Evolutionary conservation across 2,329 filamentous ascomycete species (phyloP).

Genomic region (Phialophora macrospora): DNA sequence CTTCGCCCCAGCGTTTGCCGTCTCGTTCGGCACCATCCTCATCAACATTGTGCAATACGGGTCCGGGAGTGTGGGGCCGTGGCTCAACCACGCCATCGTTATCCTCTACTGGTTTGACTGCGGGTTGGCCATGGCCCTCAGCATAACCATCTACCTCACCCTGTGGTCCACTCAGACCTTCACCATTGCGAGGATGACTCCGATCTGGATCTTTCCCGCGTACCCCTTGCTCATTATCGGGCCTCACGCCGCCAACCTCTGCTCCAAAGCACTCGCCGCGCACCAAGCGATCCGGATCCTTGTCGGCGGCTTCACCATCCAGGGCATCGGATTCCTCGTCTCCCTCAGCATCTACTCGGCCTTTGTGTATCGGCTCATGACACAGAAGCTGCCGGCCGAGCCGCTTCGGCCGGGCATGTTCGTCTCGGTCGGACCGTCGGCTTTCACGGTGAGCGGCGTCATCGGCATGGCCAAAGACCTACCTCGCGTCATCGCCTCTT

Average conservation of each 20-base stretch:
- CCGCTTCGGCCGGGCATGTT: slow-evolving; percentile 81
- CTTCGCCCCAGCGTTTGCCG: slow-evolving; percentile 71
- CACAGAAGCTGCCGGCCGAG: slow-evolving; percentile 79
- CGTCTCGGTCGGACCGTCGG: slow-evolving; percentile 77
- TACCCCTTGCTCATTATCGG: slow-evolving; percentile 80
- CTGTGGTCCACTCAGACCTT: slow-evolving; percentile 70
- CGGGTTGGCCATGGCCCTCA: slow-evolving; percentile 68
- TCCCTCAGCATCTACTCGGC: slow-evolving; percentile 81
- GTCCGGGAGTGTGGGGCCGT: slow-evolving; percentile 63
- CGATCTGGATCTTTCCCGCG: slow-evolving; percentile 84
- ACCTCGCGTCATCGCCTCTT: slow-evolving; percentile 52
- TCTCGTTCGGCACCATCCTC: slow-evolving; percentile 75
- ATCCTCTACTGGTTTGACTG: slow-evolving; percentile 77
- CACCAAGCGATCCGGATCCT: slow-evolving; percentile 59
- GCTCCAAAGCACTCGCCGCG: slow-evolving; percentile 51
- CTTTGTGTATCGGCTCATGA: slow-evolving; percentile 86
- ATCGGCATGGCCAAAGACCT: slow-evolving; percentile 62
- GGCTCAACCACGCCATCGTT: slow-evolving; percentile 65
- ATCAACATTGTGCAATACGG: slow-evolving; percentile 82
- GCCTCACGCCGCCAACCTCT: slow-evolving; percentile 69
- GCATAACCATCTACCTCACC: slow-evolving; percentile 73
- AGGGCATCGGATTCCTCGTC: slow-evolving; percentile 68
- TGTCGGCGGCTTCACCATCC: slow-evolving; percentile 63
- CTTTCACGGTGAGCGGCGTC: slow-evolving; percentile 67
- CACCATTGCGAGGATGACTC: slow-evolving; percentile 82